A percentile compares a stretch with the other conserved stretches of the same genome.
Conservation (phyloP, 179 eudicot genomes). For the Gypsophila paniculata region DNA sequence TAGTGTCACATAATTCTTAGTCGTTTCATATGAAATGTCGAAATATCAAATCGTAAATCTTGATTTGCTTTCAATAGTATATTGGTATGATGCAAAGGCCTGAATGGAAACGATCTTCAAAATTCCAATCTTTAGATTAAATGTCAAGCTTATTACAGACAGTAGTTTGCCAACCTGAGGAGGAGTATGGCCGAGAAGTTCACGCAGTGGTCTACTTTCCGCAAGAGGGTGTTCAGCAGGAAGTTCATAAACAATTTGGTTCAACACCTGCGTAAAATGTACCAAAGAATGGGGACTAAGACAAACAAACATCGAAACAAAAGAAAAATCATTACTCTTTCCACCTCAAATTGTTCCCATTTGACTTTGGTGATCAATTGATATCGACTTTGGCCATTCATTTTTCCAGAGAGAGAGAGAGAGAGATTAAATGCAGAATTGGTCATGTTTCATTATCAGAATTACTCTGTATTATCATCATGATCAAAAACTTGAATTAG, state of each 20-base stretch:
- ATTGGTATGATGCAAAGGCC: background rate
- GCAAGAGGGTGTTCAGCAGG: slow-evolving; percentile 97
- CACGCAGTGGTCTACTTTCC: slow-evolving; percentile 81
- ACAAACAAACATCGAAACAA: no score
- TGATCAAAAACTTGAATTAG: no score
- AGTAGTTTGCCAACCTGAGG: slow-evolving; percentile 52
- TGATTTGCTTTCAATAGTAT: background rate
- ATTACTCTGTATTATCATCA: no score
- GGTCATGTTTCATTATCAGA: no score
- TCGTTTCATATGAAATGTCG: background rate
- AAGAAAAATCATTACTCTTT: background rate
- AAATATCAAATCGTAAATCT: background rate
- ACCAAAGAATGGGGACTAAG: slow-evolving; percentile 8
- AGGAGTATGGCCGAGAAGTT: slow-evolving; percentile 96
- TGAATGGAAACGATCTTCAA: background rate
- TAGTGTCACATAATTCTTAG: no score
- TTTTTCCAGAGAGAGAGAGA: no score
- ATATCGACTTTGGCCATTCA: no score
- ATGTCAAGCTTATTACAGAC: background rate
- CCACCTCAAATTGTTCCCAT: no score
- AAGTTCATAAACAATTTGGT: slow-evolving; percentile 84
- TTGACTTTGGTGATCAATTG: no score
- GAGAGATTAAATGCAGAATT: no score
- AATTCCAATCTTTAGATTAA: background rate
- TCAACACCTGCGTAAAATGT: slow-evolving; percentile 56